Conservation (phyloP, 352 stramenopile species). For the Globisporangium cederbergense region DNA sequence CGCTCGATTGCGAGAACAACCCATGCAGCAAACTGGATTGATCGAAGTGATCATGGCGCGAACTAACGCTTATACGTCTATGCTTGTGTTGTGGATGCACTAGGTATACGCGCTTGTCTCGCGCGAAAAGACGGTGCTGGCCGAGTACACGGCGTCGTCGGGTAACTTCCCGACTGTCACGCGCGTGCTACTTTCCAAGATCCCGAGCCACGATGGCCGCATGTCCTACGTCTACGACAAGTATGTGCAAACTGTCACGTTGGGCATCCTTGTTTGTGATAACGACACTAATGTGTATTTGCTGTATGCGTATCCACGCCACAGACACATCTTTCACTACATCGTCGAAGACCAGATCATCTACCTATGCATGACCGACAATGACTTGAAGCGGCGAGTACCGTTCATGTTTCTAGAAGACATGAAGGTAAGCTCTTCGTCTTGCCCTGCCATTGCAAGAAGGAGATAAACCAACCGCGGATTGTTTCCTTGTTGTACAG, state of each 20-base stretch:
- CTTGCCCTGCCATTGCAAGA: not conserved
- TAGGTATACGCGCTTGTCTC: conserved; percentile 96
- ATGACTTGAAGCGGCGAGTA: conserved; percentile 92
- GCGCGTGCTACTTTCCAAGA: conserved; percentile 95
- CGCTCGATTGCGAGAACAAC: not conserved
- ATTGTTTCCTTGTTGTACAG: conserved; percentile 9
- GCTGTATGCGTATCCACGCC: not conserved
- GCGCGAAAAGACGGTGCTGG: conserved; percentile 96
- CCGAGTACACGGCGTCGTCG: conserved; percentile 95
- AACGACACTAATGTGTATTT: not conserved
- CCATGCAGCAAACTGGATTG: not conserved
- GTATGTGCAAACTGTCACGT: conserved; percentile 30
- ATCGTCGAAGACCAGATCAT: conserved; percentile 94
- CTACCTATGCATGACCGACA: conserved; percentile 98
- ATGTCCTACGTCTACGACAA: conserved; percentile 99
- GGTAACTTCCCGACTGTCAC: conserved; percentile 99
- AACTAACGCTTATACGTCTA: not conserved
- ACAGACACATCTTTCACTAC: conserved; percentile 94
- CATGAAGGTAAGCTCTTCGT: conserved; percentile 76
- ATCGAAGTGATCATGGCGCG: not conserved
- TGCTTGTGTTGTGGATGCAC: not conserved
- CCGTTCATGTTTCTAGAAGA: conserved; percentile 98
- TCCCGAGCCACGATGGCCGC: conserved; percentile 89
- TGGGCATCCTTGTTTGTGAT: no score
- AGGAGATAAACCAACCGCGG: not conserved